Conservation (phyloP, 2,329 filamentous ascomycete genomes). For the Endocalyx cinctus region DNA sequence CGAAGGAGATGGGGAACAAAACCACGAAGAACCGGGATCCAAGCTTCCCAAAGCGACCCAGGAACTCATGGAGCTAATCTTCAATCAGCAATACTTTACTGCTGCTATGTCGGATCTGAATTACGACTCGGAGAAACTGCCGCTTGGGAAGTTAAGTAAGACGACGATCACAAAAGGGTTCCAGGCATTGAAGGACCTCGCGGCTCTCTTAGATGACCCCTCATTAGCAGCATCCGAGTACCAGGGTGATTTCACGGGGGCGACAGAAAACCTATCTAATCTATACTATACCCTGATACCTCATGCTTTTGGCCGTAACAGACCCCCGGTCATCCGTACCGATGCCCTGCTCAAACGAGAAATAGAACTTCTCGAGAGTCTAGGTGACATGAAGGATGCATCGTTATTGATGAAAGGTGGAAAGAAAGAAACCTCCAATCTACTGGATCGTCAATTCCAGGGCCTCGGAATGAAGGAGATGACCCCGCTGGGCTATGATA, state of each 20-base stretch:
- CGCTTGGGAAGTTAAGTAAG: conserved; percentile 80
- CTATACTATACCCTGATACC: conserved; percentile 78
- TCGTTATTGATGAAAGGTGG: conserved; percentile 70
- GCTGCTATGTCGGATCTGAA: conserved; percentile 62
- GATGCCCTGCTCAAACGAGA: conserved; percentile 63
- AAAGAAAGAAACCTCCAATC: conserved; percentile 50
- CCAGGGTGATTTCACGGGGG: conserved; percentile 28
- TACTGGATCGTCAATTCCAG: conserved; percentile 68
- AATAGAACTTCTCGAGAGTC: conserved; percentile 72
- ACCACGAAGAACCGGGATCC: conserved; percentile 17
- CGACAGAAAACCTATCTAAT: conserved; percentile 66
- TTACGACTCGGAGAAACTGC: conserved; percentile 72
- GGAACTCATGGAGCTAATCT: conserved; percentile 73
- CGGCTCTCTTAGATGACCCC: conserved; percentile 57
- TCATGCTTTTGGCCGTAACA: conserved; percentile 66
- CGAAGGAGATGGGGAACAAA: conserved; percentile 14
- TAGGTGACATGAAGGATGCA: conserved; percentile 82
- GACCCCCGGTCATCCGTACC: conserved; percentile 63
- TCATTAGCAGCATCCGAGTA: conserved; percentile 41
- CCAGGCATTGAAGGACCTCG: conserved; percentile 70
- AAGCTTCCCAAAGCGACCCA: conserved; percentile 46
- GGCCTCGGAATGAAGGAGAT: conserved; percentile 72
- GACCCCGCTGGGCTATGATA: conserved; percentile 56
- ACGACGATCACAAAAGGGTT: conserved; percentile 71
- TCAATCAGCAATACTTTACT: conserved; percentile 70